These are phyloP conservation scores for Hirschfeldia incana DNA, from an alignment of 345 rosid genomes.

Conservation along the genomic window DNA sequence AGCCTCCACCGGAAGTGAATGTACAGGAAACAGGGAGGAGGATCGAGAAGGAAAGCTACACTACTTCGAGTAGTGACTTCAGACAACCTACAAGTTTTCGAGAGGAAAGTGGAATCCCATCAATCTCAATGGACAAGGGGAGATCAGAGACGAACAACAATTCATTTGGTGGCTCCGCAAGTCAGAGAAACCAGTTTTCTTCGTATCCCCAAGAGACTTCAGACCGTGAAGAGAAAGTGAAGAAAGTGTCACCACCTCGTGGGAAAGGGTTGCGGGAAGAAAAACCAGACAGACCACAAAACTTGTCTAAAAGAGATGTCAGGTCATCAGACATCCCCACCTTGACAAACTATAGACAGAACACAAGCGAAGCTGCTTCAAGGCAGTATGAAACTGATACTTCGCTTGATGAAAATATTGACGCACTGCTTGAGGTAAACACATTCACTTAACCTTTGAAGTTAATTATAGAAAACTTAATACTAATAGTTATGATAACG, in stretches of 20 bases:
- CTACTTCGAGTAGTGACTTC: slow-evolving; percentile 29
- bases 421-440: slow-evolving; percentile 85
- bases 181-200: slow-evolving; percentile 47
- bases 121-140: slow-evolving; percentile 54
- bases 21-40: slow-evolving; percentile 60
- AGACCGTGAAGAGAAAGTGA: slow-evolving; percentile 77
- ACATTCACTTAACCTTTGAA: not conserved
- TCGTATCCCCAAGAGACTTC: slow-evolving; percentile 52
- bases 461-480: not conserved
- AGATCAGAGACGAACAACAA: slow-evolving; percentile 43
- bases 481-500: not conserved
- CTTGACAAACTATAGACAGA: slow-evolving; percentile 46
- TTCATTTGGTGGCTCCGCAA: slow-evolving; percentile 39
- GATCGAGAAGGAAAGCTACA: slow-evolving; percentile 55
- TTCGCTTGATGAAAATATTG: slow-evolving; percentile 61
- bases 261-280: slow-evolving; percentile 81
- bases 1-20: slow-evolving; percentile 58
- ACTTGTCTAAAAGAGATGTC: slow-evolving; percentile 57
- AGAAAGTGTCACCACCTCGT: slow-evolving; percentile 81
- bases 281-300: slow-evolving; percentile 60
- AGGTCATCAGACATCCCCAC: slow-evolving; percentile 50
- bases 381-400: slow-evolving; percentile 52
- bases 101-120: slow-evolving; percentile 57
- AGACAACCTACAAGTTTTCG: slow-evolving; percentile 50
- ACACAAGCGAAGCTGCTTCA: slow-evolving; percentile 46